These are phyloP conservation scores for Colletotrichum cuscutae DNA, from an alignment of 2,329 filamentous ascomycete genomes.

Conservation along the genomic window DNA sequence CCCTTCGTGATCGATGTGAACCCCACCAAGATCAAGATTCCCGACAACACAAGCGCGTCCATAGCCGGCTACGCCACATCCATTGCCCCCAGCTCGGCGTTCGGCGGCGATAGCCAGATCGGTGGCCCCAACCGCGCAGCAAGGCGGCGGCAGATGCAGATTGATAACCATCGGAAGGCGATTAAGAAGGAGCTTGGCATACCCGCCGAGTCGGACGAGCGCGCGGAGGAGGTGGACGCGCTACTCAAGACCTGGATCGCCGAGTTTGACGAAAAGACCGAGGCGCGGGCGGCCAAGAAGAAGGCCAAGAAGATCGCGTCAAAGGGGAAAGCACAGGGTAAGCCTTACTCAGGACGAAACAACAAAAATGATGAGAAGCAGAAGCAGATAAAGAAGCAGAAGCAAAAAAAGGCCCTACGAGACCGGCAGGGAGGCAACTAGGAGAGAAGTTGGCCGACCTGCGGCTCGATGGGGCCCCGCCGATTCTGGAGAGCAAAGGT, in stretches of 20 bases:
- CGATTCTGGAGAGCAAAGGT: neutral
- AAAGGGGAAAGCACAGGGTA: slow-evolving; percentile 23
- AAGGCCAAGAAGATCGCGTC: slow-evolving; percentile 10
- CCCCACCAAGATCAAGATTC: slow-evolving; percentile 7
- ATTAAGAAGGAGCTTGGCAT: slow-evolving; percentile 30
- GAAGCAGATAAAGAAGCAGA: slow-evolving; percentile 34
- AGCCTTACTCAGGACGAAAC: slow-evolving; percentile 26
- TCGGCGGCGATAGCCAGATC: slow-evolving; percentile 14
- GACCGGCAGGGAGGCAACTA: slow-evolving; percentile 25
- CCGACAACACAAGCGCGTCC: neutral
- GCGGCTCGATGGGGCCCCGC: slow-evolving; percentile 8
- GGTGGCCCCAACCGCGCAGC: slow-evolving; percentile 32
- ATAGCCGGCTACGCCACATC: slow-evolving; percentile 18
- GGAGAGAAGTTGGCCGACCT: slow-evolving; percentile 18
- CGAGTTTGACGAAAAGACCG: slow-evolving; percentile 22
- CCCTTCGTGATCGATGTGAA: slow-evolving; percentile 25
- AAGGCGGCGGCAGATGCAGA: slow-evolving; percentile 28
- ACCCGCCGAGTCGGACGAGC: slow-evolving; percentile 26
- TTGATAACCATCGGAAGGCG: slow-evolving; percentile 20
- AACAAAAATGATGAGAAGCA: slow-evolving; percentile 16
- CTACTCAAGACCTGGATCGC: slow-evolving; percentile 21
- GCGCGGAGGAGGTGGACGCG: slow-evolving; percentile 26
- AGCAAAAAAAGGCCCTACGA: slow-evolving; percentile 25
- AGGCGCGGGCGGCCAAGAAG: slow-evolving; percentile 26
- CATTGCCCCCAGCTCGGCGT: slow-evolving; percentile 21